A percentile compares a stretch with the other conserved stretches of the same genome.
Conservation (phyloP, 441 rosid species). For the Bruguiera hainesii region DNA sequence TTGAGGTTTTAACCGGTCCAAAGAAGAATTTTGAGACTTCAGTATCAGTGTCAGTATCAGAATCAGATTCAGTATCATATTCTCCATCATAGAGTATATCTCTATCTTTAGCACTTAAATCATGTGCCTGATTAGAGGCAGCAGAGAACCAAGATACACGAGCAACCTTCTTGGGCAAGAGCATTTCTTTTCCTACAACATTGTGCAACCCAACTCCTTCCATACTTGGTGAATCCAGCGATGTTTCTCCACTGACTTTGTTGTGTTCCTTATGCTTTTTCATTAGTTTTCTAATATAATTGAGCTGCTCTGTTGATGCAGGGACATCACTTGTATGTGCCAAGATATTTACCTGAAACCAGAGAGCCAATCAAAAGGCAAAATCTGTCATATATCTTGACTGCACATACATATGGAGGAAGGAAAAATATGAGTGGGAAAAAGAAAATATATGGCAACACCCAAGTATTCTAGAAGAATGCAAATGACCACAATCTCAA, state of each 20-base stretch:
- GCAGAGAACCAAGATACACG: conserved; percentile 44
- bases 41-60: conserved; percentile 43
- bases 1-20: conserved; percentile 29
- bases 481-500: background rate
- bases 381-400: conserved; percentile 6
- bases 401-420: background rate
- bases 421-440: background rate
- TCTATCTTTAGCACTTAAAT: conserved; percentile 21
- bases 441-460: background rate
- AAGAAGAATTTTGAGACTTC: conserved; percentile 42
- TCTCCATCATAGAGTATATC: conserved; percentile 30
- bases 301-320: conserved; percentile 75
- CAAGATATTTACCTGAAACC: conserved; percentile 85
- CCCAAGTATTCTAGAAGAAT: background rate
- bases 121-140: conserved; percentile 25
- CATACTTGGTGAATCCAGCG: conserved; percentile 26
- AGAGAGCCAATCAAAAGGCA: conserved; percentile 12
- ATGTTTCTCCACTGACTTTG: conserved; percentile 27
- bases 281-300: conserved; percentile 72
- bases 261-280: conserved; percentile 47
- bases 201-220: conserved; percentile 34
- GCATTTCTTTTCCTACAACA: conserved; percentile 33
- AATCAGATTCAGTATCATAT: conserved; percentile 40
- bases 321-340: conserved; percentile 70
- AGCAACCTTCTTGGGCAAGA: conserved; percentile 35